Evolutionary conservation across 1,284 basidiomycete genomes (phyloP).

Genomic region (Porodaedalea pini): DNA sequence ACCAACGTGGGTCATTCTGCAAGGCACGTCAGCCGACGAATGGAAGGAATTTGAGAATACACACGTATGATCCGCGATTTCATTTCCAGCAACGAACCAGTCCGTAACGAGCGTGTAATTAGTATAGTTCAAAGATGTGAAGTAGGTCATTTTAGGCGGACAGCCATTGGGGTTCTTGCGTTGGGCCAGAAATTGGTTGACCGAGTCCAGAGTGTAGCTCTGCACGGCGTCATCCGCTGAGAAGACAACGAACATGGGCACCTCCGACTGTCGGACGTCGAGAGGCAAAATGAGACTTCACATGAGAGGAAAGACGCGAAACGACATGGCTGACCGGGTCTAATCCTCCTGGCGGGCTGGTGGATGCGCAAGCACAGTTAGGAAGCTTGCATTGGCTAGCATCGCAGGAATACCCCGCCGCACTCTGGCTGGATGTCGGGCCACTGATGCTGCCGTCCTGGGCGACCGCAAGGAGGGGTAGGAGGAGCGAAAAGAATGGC

Average conservation of each 20-base stretch:
- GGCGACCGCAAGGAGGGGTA: slow-evolving; percentile 37
- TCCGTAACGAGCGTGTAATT: slow-evolving; percentile 82
- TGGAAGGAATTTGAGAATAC: slow-evolving; percentile 27
- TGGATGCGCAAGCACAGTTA: slow-evolving; percentile 68
- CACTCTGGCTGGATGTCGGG: slow-evolving; percentile 43
- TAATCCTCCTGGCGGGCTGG: slow-evolving; percentile 67
- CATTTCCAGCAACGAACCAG: slow-evolving; percentile 81
- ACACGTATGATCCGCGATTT: slow-evolving; percentile 84
- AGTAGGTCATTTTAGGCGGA: slow-evolving; percentile 70
- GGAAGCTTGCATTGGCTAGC: slow-evolving; percentile 62
- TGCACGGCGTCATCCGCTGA: slow-evolving; percentile 74
- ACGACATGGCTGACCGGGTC: slow-evolving; percentile 49
- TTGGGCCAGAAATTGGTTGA: slow-evolving; percentile 73
- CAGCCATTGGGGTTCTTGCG: slow-evolving; percentile 86
- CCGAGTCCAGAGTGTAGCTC: slow-evolving; percentile 65
- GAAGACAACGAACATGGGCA: slow-evolving; percentile 70
- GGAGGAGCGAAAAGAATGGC: slow-evolving; percentile 12
- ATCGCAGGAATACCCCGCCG: slow-evolving; percentile 70
- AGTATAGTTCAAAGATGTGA: slow-evolving; percentile 69
- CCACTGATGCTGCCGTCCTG: slow-evolving; percentile 52
- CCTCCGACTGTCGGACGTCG: slow-evolving; percentile 44
- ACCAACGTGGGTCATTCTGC: slow-evolving; percentile 79
- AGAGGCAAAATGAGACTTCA: not conserved
- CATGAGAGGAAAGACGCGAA: not conserved
- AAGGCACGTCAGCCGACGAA: slow-evolving; percentile 15